These are phyloP conservation scores for Erodium trifolium DNA, from an alignment of 441 rosid genomes.

Conservation along the genomic window DNA sequence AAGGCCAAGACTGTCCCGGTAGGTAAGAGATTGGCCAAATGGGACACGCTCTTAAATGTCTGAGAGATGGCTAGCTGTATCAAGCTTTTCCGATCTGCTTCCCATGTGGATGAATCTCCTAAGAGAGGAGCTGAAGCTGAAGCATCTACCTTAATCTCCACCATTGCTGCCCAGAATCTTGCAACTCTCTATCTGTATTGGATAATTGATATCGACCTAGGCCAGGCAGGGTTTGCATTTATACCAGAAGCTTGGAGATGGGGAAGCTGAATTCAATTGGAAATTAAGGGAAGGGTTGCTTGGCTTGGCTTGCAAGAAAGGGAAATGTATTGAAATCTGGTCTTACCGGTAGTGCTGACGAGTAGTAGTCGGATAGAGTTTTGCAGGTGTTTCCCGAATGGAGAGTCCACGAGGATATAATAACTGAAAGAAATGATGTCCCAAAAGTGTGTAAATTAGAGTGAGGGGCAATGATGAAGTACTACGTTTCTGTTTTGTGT, in stretches of 20 bases:
- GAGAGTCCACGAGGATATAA: too few species aligned
- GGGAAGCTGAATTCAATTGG: not conserved
- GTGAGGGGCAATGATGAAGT: not conserved
- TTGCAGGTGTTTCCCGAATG: too few species aligned
- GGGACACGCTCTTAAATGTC: not conserved
- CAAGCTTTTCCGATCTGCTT: not conserved
- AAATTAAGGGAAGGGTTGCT: not conserved
- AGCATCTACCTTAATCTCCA: not conserved
- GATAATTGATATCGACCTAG: not conserved
- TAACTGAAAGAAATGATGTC: too few species aligned
- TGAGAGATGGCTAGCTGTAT: not conserved
- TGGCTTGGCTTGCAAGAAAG: not conserved
- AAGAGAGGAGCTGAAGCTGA: not conserved
- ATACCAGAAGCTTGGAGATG: too few species aligned
- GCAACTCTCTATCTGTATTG: not conserved
- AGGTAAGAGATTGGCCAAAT: not conserved
- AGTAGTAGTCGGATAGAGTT: not conserved
- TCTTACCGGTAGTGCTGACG: too few species aligned
- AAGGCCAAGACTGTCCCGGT: not conserved
- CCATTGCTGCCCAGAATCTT: not conserved
- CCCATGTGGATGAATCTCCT: not conserved
- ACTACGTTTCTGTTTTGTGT: too few species aligned
- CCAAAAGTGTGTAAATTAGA: not conserved
- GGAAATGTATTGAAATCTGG: not conserved
- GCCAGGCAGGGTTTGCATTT: not conserved